These are phyloP conservation scores for Cercospora brassicicola DNA, from an alignment of 2,329 filamentous ascomycete species.

Conservation along the genomic window DNA sequence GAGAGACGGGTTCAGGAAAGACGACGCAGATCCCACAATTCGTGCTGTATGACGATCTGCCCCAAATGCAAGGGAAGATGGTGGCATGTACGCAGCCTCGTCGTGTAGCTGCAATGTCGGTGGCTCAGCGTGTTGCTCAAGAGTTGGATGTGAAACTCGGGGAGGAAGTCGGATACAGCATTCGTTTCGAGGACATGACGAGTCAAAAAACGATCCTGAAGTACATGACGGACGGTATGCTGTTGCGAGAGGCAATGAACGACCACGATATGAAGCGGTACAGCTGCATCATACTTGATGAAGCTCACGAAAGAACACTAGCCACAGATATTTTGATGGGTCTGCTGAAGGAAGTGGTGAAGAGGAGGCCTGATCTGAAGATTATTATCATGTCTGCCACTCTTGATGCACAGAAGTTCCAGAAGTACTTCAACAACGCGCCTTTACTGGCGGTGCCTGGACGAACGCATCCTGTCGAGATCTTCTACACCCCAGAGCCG, in stretches of 20 bases:
- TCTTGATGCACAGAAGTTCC: conserved; percentile 95
- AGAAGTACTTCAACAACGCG: conserved; percentile 93
- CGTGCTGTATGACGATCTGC: conserved; percentile 93
- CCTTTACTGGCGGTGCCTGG: conserved; percentile 91
- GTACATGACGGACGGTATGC: conserved; percentile 99
- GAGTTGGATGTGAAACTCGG: conserved; percentile 93
- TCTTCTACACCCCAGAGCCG: conserved; percentile 96
- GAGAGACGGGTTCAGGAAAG: conserved; percentile 98
- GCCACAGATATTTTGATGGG: conserved; percentile 98
- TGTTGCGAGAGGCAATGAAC: conserved; percentile 93
- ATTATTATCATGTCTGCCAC: conserved; percentile 99
- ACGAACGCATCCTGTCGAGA: conserved; percentile 93
- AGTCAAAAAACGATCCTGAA: conserved; percentile 87
- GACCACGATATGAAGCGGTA: conserved; percentile 90
- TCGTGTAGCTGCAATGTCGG: conserved; percentile 97
- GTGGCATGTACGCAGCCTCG: conserved; percentile 97
- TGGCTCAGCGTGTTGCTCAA: conserved; percentile 94
- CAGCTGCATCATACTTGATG: conserved; percentile 96
- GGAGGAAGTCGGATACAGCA: conserved; percentile 96
- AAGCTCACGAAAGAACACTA: conserved; percentile 95
- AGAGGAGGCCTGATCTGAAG: conserved; percentile 83
- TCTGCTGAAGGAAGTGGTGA: conserved; percentile 83
- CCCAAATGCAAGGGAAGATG: conserved; percentile 80
- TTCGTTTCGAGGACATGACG: conserved; percentile 96
- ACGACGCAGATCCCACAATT: conserved; percentile 99